These are phyloP conservation scores for Fusarium lyarnte DNA, from an alignment of 2,329 filamentous ascomycete species.

Conservation along the genomic window DNA sequence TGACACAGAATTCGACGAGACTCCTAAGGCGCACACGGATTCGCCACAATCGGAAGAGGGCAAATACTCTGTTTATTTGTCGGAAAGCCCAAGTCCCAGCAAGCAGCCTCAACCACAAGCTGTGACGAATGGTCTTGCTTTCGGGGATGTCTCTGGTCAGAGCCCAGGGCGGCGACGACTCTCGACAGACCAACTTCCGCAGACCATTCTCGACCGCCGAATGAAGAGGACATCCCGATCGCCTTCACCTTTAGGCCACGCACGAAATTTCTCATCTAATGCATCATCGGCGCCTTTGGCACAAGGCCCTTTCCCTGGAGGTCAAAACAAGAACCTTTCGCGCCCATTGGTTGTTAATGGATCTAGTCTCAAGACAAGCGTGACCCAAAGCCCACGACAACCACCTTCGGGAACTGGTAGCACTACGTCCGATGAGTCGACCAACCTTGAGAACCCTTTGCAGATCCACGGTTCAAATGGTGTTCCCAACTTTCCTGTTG, in stretches of 20 bases:
- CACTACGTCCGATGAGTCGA: slow-evolving; percentile 36
- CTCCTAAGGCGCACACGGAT: slow-evolving; percentile 52
- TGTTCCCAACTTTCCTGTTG: slow-evolving; percentile 18
- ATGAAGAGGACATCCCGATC: slow-evolving; percentile 65
- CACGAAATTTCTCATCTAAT: slow-evolving; percentile 55
- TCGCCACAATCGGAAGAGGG: slow-evolving; percentile 61
- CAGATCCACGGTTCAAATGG: slow-evolving; percentile 39
- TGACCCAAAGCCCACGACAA: slow-evolving; percentile 40
- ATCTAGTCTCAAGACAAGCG: slow-evolving; percentile 52
- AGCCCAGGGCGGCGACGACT: slow-evolving; percentile 56
- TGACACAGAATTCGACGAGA: slow-evolving; percentile 61
- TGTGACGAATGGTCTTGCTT: slow-evolving; percentile 54
- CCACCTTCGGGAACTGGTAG: slow-evolving; percentile 21
- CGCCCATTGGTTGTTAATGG: slow-evolving; percentile 65
- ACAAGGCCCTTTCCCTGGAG: slow-evolving; percentile 51
- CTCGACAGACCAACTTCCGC: slow-evolving; percentile 64
- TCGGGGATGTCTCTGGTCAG: slow-evolving; percentile 58
- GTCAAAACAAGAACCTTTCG: slow-evolving; percentile 47
- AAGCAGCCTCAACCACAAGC: slow-evolving; percentile 40
- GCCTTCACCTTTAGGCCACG: slow-evolving; percentile 64
- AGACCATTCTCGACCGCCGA: slow-evolving; percentile 62
- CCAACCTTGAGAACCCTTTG: slow-evolving; percentile 43
- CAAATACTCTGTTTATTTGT: slow-evolving; percentile 42
- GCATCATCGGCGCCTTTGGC: slow-evolving; percentile 52
- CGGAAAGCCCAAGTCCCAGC: slow-evolving; percentile 42